Base-by-base conservation (phyloP, 306 rosid genomes). In the Quercus bicolor region DNA sequence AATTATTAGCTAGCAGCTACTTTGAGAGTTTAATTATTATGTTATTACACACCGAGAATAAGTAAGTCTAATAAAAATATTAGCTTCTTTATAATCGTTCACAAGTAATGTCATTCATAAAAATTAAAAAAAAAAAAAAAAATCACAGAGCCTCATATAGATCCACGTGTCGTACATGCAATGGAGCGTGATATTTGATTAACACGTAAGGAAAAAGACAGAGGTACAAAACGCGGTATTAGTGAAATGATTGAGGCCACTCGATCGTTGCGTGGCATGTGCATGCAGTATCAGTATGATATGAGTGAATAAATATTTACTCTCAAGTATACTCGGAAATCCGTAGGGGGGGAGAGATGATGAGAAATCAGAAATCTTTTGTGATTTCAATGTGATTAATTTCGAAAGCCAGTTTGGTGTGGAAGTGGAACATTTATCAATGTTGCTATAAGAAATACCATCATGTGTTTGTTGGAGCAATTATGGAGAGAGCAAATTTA, bases 231-330 rank as follows among this genome's bases (percentile, higher is more conserved):
- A 68, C 45, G 12, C 45, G 45, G 45, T 81, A 73, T 23, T 21
- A 29, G 80, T 8, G 74, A 76, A 75, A 85, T 85, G 78, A 83
- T 85, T 72, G 57, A 40, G 12, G 66, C 82, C 85, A 82, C 80
- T 59, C 52, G 45, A 40, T 40, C 2, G 26, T 19, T 78, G 83
- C 52, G 79, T 61, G 83, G 74, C 86, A 69, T 79, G 68, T 87
- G 85, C 76, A 15, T 87, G 85, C 76, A 15, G 33, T 53, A 52
- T 40, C 45, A 55, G 26, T 16, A 7, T 14, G 4, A 24, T 75
- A 31, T 14, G 72, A 33, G 40, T 34, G 33, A 43, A 40, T 51
- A 37, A 7, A 40, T 40, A 37, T 40, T 48, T 13, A 12, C 53
- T 48, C 53, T 10, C 15, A 48, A 48, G 53, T 13, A 40, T 15